Percentiles rank a stretch among this genome's conserved stretches.
phyloP scores from a whole-genome alignment of 176 grass and related monocot species.

The Aegilops speltoides region DNA sequence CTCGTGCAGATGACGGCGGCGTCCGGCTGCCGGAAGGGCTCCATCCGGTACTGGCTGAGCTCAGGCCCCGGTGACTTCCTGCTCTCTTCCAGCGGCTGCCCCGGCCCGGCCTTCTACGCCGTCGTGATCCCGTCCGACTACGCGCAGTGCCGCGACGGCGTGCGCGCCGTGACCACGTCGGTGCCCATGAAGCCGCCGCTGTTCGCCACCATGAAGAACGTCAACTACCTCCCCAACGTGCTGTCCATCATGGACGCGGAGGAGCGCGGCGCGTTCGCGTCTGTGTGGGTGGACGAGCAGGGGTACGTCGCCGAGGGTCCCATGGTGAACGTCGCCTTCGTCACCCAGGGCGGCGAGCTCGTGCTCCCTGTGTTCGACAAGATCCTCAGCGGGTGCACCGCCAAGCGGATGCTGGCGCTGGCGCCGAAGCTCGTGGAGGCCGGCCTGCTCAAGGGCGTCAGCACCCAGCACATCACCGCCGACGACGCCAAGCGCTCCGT shows the following conservation, averaged over 20 bases:
- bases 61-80: slow-evolving; percentile 79
- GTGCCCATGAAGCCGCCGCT: slow-evolving; percentile 90
- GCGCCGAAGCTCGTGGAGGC: slow-evolving; percentile 56
- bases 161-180: slow-evolving; percentile 63
- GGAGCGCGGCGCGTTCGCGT: slow-evolving; percentile 62
- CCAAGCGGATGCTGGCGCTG: slow-evolving; percentile 59
- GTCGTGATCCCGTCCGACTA: slow-evolving; percentile 64
- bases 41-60: slow-evolving; percentile 80
- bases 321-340: slow-evolving; percentile 87
- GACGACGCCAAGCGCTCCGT: slow-evolving; percentile 45
- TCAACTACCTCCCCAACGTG: slow-evolving; percentile 93
- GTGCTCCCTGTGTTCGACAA: slow-evolving; percentile 66
- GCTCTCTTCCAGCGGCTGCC: slow-evolving; percentile 55
- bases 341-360: slow-evolving; percentile 45
- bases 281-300: slow-evolving; percentile 72
- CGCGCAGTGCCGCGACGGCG: slow-evolving; percentile 61
- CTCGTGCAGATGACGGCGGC: slow-evolving; percentile 80
- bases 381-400: slow-evolving; percentile 81
- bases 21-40: slow-evolving; percentile 68
- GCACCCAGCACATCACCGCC: slow-evolving; percentile 34
- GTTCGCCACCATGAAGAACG: slow-evolving; percentile 84
- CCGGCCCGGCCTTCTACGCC: slow-evolving; percentile 67
- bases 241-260: slow-evolving; percentile 88
- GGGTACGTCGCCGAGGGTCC: slow-evolving; percentile 73
- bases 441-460: slow-evolving; percentile 41